phyloP scores from a whole-genome alignment of 2,329 filamentous ascomycete species.

The Truncatella angustata region DNA sequence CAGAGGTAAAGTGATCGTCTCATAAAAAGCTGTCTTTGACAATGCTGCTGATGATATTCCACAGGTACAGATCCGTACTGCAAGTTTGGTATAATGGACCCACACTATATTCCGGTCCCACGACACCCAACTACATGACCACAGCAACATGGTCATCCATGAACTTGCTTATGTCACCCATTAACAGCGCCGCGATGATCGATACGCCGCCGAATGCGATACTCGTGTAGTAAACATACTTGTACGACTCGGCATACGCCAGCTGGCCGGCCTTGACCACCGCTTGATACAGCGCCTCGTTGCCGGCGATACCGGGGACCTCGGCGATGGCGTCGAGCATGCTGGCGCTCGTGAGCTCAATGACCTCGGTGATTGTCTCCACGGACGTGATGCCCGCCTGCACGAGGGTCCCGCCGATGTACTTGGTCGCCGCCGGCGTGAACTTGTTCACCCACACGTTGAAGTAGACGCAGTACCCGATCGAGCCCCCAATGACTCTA shows the following conservation, averaged over 20 bases:
- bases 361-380: conserved; percentile 45
- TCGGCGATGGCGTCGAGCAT: conserved; percentile 45
- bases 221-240: conserved; percentile 60
- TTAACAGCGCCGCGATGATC: conserved; percentile 55
- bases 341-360: conserved; percentile 50
- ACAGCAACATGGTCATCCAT: conserved; percentile 60
- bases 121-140: conserved; percentile 32
- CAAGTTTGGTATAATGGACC: no score
- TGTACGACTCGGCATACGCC: conserved; percentile 57
- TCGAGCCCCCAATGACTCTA: conserved; percentile 64
- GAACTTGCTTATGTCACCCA: conserved; percentile 57
- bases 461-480: conserved; percentile 55
- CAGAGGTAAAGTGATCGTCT: no score
- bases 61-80: no score
- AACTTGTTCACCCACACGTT: conserved; percentile 52
- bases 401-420: conserved; percentile 50
- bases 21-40: no score
- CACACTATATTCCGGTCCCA: background rate
- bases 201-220: conserved; percentile 59
- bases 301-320: conserved; percentile 51
- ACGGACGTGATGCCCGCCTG: conserved; percentile 47
- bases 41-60: no score
- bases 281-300: conserved; percentile 45
- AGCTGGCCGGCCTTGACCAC: conserved; percentile 55
- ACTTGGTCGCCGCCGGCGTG: conserved; percentile 26